These are phyloP conservation scores for Aspergillus heteromorphus DNA, from an alignment of 495 filamentous ascomycete species.

Conservation along the genomic window DNA sequence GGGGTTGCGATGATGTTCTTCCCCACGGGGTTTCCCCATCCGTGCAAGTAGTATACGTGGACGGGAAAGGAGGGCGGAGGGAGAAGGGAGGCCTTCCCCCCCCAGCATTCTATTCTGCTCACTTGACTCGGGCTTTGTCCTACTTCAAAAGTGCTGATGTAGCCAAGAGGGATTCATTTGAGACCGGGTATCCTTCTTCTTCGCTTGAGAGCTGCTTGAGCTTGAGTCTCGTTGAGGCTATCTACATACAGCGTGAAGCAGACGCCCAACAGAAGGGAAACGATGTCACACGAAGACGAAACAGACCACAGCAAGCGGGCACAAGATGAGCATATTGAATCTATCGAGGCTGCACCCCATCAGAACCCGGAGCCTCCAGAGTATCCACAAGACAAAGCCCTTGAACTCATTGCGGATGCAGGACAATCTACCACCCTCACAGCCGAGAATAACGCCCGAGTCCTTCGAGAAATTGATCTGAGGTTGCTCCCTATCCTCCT, in stretches of 20 bases:
- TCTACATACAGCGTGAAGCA: no score
- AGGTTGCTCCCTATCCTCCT: conserved; percentile 47
- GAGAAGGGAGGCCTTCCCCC: no score
- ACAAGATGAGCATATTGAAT: conserved; percentile 37
- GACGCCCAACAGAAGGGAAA: background rate
- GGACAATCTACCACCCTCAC: conserved; percentile 40
- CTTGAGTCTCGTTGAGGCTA: background rate
- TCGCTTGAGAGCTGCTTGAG: background rate
- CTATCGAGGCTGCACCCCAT: conserved; percentile 18
- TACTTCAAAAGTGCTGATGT: background rate
- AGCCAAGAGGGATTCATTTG: background rate
- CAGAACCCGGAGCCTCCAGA: background rate
- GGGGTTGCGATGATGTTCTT: conserved; percentile 15
- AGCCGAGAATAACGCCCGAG: conserved; percentile 48
- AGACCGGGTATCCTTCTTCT: background rate
- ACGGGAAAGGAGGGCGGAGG: background rate
- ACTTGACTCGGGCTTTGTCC: background rate
- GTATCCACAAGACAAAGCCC: conserved; percentile 36
- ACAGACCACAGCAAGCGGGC: conserved; percentile 18
- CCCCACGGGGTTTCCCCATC: conserved; percentile 31
- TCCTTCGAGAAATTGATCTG: conserved; percentile 49
- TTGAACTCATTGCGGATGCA: conserved; percentile 38
- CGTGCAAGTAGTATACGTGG: background rate
- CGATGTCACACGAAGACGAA: conserved; percentile 22
- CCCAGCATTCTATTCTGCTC: background rate